Conservation (phyloP, 257 asterid species). For the Gentiana dahurica region DNA sequence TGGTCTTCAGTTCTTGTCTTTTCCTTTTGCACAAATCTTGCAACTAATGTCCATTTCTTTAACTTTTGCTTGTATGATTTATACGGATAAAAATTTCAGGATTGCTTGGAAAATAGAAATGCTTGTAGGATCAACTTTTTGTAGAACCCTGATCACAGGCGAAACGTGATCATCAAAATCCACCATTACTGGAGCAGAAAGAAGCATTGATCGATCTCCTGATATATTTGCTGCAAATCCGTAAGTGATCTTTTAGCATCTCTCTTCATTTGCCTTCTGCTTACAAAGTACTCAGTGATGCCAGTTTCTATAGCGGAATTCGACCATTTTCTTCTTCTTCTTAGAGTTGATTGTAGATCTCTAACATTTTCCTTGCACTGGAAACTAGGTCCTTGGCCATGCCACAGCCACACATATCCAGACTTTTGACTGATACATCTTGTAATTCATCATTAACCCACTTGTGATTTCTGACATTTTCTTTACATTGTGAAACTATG, state of each 20-base stretch:
- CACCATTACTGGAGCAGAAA: neutral
- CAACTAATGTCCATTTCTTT: slow-evolving; percentile 28
- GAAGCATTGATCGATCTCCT: neutral
- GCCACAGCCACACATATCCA: slow-evolving; percentile 19
- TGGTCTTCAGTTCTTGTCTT: slow-evolving; percentile 5
- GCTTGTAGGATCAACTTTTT: slow-evolving; percentile 13
- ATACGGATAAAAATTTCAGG: slow-evolving; percentile 17
- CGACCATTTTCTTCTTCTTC: slow-evolving; percentile 17
- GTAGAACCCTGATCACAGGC: slow-evolving; percentile 13
- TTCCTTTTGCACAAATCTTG: slow-evolving; percentile 14
- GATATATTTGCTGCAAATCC: slow-evolving; percentile 13
- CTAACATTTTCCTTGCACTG: slow-evolving; percentile 16
- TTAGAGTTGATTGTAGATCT: slow-evolving; percentile 16
- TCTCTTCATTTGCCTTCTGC: slow-evolving; percentile 15
- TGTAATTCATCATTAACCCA: slow-evolving; percentile 13
- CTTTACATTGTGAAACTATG: slow-evolving; percentile 9
- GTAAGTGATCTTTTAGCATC: slow-evolving; percentile 5
- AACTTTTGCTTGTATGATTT: slow-evolving; percentile 19
- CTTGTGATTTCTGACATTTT: slow-evolving; percentile 14
- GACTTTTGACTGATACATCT: slow-evolving; percentile 18
- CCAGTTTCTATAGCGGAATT: slow-evolving; percentile 7
- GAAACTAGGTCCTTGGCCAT: slow-evolving; percentile 3
- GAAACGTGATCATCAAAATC: slow-evolving; percentile 16
- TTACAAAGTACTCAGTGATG: slow-evolving; percentile 10
- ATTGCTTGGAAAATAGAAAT: slow-evolving; percentile 11